Base-by-base conservation (phyloP, 2,329 filamentous ascomycete species). In the Knufia petricola region DNA sequence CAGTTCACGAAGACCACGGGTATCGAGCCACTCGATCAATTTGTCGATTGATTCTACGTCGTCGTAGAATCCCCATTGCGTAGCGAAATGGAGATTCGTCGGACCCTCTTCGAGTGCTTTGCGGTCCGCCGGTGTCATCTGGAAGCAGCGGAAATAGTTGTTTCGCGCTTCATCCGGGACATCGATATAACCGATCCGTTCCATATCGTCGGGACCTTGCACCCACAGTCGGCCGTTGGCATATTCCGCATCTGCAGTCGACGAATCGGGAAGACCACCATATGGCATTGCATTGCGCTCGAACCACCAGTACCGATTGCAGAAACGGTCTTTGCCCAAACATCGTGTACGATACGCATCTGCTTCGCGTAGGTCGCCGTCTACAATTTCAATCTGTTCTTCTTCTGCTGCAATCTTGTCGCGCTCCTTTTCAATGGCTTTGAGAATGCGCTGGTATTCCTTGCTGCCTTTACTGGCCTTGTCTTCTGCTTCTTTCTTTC, bases 281-380 rank as follows among this genome's bases (percentile, higher is more conserved):
- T 90, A 95, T 0, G 92, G 92, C 89, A 96, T 96, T 20, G 89
- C 92, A 61, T 96, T 98, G 54, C 90, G 84, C 68, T 98, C 92
- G 64, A 96, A 95, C 90, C 92, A 98, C 73, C 94, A 96, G 67
- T 96, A 98, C 47, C 90, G 81, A 66, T 98, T 96, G 81, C 90
- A 95, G 73, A 95, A 98, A 38, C 92, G 81, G 67, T 98, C 92
- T 64, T 92, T 90, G 52, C 92, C 92, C 21, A 98, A 74, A 15
- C 90, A 81, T 54, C 87, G 82, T 15, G 89, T 95, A 53, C 92
- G 83, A 30, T 89, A 87, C 59, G 90, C 95, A 65, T 95, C 87
- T 34, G 89, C 88, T 67, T 96, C 90, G 46, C 92, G 85, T 39
- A 98, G 74, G 63, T 96, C 89, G 59, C 94, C 89, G 59, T 96